Percentiles rank a stretch among this genome's conserved stretches.
Evolutionary conservation across 306 rosid species (phyloP).

Genomic region (Psophocarpus tetragonolobus): DNA sequence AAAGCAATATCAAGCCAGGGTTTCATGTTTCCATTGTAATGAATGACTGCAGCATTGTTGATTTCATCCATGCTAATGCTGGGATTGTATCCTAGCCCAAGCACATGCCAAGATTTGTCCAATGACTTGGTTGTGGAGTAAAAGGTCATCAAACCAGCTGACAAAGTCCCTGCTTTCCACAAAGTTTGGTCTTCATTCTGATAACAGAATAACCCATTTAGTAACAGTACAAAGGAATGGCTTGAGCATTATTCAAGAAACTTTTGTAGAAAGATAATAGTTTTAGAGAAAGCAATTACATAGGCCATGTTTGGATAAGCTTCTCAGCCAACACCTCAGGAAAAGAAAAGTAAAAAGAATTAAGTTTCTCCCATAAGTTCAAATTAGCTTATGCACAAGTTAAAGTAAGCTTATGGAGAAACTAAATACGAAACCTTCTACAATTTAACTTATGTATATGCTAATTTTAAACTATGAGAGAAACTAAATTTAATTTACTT

Average conservation of each 20-base stretch:
- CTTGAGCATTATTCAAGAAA: conserved; percentile 18
- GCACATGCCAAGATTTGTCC: conserved; percentile 99
- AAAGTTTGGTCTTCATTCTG: conserved; percentile 78
- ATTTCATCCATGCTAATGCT: conserved; percentile 96
- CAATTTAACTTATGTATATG: not conserved
- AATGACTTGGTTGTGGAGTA: conserved; percentile 85
- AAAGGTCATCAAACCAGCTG: conserved; percentile 90
- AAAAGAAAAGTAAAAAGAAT: not conserved
- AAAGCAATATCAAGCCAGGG: conserved; percentile 99
- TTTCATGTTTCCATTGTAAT: conserved; percentile 97
- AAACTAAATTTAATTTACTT: not conserved
- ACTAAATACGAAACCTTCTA: not conserved
- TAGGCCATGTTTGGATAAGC: not conserved
- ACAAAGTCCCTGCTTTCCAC: conserved; percentile 71
- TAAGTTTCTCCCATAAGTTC: not conserved
- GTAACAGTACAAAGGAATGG: conserved; percentile 11
- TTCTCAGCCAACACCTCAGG: not conserved
- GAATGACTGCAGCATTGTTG: conserved; percentile 93
- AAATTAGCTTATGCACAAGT: not conserved
- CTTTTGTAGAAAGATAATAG: not conserved
- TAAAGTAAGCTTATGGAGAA: not conserved
- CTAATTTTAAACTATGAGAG: not conserved
- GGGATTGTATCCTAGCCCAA: conserved; percentile 97
- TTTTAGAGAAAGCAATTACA: not conserved
- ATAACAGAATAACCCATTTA: conserved; percentile 20